Evolutionary conservation across 179 eudicot species (phyloP).

Genomic region (Silene coronaria): DNA sequence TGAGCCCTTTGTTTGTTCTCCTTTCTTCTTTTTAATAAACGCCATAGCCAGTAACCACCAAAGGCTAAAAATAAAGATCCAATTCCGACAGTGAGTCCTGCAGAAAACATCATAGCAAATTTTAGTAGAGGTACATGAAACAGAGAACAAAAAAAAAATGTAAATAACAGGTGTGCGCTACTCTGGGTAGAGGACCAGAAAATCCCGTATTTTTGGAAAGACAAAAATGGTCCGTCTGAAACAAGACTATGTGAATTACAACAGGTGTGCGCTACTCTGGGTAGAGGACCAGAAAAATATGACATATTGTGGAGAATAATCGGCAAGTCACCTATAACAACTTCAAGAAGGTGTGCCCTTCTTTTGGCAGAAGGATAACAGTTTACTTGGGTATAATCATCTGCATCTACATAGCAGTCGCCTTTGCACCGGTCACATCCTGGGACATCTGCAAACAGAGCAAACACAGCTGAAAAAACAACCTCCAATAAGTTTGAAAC

Average conservation of each 20-base stretch:
- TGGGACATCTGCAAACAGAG: slow-evolving; percentile 3
- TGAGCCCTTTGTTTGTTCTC: slow-evolving; percentile 18
- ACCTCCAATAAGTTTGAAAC: neutral
- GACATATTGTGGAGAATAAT: too few relatives aligned
- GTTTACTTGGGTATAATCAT: neutral
- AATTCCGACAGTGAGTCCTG: slow-evolving; percentile 20
- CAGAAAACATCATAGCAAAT: neutral
- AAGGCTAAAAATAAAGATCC: slow-evolving; percentile 13
- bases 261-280: too few relatives aligned
- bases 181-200: too few relatives aligned
- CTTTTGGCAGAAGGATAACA: slow-evolving; percentile 14
- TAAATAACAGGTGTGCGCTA: too few relatives aligned
- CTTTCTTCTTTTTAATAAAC: slow-evolving; percentile 12
- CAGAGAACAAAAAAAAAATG: too few relatives aligned
- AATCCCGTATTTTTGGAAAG: too few relatives aligned
- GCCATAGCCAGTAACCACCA: slow-evolving; percentile 15
- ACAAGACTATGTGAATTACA: too few relatives aligned
- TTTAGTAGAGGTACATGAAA: neutral
- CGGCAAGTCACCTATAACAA: slow-evolving; percentile 16
- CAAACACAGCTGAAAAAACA: neutral
- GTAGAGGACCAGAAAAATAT: too few relatives aligned
- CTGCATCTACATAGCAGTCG: neutral
- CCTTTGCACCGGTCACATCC: slow-evolving; percentile 19
- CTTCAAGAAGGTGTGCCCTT: slow-evolving; percentile 17
- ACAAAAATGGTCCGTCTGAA: too few relatives aligned